Percentiles rank a stretch among this genome's conserved stretches.
These are phyloP conservation scores for Paraurostyla sp. DNA, from an alignment of 73 alveolate genomes.

Conservation along the genomic window DNA sequence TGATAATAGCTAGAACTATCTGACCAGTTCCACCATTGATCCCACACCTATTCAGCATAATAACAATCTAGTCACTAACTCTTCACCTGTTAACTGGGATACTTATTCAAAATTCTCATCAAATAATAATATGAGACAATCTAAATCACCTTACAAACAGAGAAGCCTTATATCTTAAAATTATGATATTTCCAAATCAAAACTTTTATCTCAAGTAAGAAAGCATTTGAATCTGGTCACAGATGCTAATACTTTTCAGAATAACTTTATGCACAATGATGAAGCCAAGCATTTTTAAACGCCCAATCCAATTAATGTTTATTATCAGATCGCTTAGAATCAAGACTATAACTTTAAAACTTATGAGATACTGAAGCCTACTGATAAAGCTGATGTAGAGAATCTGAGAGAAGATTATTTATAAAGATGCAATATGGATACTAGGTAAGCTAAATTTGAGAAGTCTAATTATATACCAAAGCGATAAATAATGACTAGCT, in stretches of 20 bases:
- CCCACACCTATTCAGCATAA: no score
- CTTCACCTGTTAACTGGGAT: no score
- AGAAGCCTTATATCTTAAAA: neutral
- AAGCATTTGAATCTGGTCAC: conserved; percentile 14
- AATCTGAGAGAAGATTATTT: neutral
- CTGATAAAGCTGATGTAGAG: neutral
- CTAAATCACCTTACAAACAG: no score
- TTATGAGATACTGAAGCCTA: neutral
- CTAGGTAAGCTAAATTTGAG: conserved; percentile 30
- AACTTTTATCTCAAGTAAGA: neutral
- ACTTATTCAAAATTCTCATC: no score
- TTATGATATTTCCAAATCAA: neutral
- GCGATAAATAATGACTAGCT: neutral
- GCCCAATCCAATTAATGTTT: conserved; percentile 28
- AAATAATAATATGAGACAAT: no score
- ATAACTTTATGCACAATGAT: neutral
- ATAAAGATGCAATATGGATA: neutral
- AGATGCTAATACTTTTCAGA: neutral
- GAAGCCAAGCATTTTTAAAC: neutral
- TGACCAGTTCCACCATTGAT: no score
- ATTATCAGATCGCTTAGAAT: conserved; percentile 34
- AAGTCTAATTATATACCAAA: neutral
- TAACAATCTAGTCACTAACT: no score
- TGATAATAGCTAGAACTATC: no score
- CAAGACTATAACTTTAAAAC: conserved; percentile 10